phyloP scores from a whole-genome alignment of 2,329 filamentous ascomycete species.

The Clonostachys rosea region DNA sequence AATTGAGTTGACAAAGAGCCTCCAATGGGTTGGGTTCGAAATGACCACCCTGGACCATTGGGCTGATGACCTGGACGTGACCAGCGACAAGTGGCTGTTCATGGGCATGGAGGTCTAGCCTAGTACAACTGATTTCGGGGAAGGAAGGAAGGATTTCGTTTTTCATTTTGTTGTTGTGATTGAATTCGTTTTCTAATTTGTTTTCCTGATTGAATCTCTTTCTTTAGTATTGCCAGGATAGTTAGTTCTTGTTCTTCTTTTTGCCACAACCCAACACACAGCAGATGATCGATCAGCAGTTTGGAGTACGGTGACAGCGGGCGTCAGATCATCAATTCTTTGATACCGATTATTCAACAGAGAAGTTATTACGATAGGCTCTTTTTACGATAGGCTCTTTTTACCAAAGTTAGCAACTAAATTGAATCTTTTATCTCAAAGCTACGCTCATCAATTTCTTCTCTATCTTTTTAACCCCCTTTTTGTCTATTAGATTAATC shows the following conservation, averaged over 20 bases:
- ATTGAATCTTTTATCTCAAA: neutral
- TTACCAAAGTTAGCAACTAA: neutral
- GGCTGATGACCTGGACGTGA: constrained; percentile 57
- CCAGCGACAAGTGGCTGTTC: constrained; percentile 79
- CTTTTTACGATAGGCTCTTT: too few relatives aligned
- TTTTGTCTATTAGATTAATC: neutral
- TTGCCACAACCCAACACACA: neutral
- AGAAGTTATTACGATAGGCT: too few relatives aligned
- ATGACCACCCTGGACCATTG: constrained; percentile 76
- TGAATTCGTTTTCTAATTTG: too few relatives aligned
- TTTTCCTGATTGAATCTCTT: too few relatives aligned
- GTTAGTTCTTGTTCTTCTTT: neutral
- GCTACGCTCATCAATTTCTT: constrained; percentile 1
- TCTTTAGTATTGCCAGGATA: too few relatives aligned
- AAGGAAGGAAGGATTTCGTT: too few relatives aligned
- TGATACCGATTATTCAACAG: too few relatives aligned
- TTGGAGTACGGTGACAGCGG: too few relatives aligned
- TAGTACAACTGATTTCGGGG: neutral
- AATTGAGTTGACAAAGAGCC: constrained; percentile 69
- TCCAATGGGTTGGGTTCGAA: constrained; percentile 92
- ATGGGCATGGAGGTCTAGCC: constrained; percentile 78
- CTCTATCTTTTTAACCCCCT: neutral
- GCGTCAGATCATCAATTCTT: too few relatives aligned
- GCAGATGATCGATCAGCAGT: neutral
- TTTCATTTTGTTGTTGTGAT: too few relatives aligned